A percentile compares a stretch with the other conserved stretches of the same genome.
Conservation (phyloP, 2,329 filamentous ascomycete species). For the Cordyceps militaris region DNA sequence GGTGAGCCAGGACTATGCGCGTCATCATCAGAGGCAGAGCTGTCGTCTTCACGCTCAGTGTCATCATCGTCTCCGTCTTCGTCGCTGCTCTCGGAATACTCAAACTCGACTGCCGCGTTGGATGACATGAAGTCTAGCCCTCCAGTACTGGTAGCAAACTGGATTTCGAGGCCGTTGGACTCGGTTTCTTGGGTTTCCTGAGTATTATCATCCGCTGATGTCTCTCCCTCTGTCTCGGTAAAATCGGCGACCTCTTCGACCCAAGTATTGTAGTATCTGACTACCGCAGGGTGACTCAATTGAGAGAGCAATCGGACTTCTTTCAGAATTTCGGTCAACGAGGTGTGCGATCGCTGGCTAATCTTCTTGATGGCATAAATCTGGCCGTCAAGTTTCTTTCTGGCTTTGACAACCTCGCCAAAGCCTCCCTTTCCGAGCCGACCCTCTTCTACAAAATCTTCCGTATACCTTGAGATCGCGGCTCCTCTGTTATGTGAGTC, state of each 20-base stretch:
- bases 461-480: slow-evolving; percentile 67
- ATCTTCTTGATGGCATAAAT: slow-evolving; percentile 98
- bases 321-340: slow-evolving; percentile 73
- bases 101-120: slow-evolving; percentile 72
- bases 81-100: slow-evolving; percentile 47
- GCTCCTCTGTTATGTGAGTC: slow-evolving; percentile 52
- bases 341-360: slow-evolving; percentile 69
- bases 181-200: slow-evolving; percentile 30
- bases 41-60: slow-evolving; percentile 39
- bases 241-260: slow-evolving; percentile 62
- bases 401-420: slow-evolving; percentile 90
- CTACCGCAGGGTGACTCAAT: slow-evolving; percentile 78
- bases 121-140: slow-evolving; percentile 93
- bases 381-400: slow-evolving; percentile 87
- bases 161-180: slow-evolving; percentile 39
- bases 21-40: slow-evolving; percentile 24
- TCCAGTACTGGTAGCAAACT: slow-evolving; percentile 65
- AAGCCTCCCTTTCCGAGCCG: slow-evolving; percentile 89
- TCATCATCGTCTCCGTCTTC: slow-evolving; percentile 40
- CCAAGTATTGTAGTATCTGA: slow-evolving; percentile 95
- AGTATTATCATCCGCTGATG: slow-evolving; percentile 42
- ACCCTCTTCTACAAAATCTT: slow-evolving; percentile 87
- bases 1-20: slow-evolving; percentile 24
- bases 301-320: slow-evolving; percentile 87
- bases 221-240: slow-evolving; percentile 50